A percentile compares a stretch with the other conserved stretches of the same genome.
Conservation (phyloP, 192 early-diverging fungal genomes). For the Chytriomyces sp. region DNA sequence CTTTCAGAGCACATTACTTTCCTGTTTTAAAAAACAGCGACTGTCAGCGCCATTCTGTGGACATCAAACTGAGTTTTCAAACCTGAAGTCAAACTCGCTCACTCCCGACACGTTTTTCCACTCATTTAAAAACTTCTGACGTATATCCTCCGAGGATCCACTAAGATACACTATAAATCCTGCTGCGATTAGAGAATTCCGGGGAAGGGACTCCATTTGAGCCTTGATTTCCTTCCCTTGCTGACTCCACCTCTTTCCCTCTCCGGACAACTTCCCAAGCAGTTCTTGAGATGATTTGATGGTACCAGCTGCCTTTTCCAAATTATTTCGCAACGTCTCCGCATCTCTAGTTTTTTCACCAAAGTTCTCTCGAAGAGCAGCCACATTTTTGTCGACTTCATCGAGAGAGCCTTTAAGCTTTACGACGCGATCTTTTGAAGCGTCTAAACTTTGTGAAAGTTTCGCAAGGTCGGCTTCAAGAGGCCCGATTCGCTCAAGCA, state of each 20-base stretch:
- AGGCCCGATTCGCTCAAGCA: constrained; percentile 61
- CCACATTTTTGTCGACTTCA: constrained; percentile 59
- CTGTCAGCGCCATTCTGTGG: no score
- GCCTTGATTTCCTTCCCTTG: constrained; percentile 55
- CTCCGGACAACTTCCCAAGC: constrained; percentile 61
- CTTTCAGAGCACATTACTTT: constrained; percentile 61
- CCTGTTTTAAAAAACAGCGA: background rate
- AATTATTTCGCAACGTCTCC: constrained; percentile 49
- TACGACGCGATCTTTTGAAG: constrained; percentile 48
- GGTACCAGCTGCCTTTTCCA: constrained; percentile 53
- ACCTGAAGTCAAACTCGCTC: constrained; percentile 43
- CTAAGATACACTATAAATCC: constrained; percentile 60
- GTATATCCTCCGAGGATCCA: constrained; percentile 52
- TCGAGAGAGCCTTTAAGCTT: constrained; percentile 57
- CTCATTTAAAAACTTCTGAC: constrained; percentile 35
- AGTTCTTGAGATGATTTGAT: constrained; percentile 57
- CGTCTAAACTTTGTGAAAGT: constrained; percentile 53
- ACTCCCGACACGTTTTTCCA: constrained; percentile 47
- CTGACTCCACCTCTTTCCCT: constrained; percentile 58
- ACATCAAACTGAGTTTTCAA: no score
- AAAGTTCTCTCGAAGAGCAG: constrained; percentile 55
- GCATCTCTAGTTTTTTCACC: constrained; percentile 63
- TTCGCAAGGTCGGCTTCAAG: constrained; percentile 53
- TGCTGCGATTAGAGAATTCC: constrained; percentile 52
- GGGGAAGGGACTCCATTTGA: constrained; percentile 40